Conservation (phyloP, 2,329 filamentous ascomycete genomes). For the Hymenoscyphus albidus region DNA sequence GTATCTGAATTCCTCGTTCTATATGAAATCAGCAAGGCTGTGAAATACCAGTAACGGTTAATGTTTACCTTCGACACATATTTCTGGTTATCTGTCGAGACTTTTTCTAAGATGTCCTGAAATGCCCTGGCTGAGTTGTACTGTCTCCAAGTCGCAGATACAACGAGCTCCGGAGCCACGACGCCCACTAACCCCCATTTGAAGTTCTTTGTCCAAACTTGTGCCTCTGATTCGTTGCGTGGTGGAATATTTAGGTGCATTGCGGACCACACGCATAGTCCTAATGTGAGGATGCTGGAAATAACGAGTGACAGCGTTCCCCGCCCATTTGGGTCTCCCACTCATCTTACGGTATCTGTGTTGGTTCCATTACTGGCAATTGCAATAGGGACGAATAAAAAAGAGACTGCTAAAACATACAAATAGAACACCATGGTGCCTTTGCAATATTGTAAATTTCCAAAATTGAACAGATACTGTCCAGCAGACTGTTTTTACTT, state of each 20-base stretch:
- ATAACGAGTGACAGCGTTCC: slow-evolving; percentile 36
- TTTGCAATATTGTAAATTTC: not conserved
- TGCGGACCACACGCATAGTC: slow-evolving; percentile 38
- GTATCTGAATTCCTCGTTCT: not conserved
- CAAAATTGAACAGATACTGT: not conserved
- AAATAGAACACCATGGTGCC: not conserved
- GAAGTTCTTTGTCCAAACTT: slow-evolving; percentile 23
- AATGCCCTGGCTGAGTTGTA: slow-evolving; percentile 4
- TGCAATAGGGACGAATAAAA: not conserved
- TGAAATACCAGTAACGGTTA: not conserved
- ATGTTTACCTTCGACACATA: not conserved
- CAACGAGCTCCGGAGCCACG: slow-evolving; percentile 35
- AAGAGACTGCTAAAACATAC: not conserved
- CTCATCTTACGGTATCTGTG: not conserved
- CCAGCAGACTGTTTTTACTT: not conserved
- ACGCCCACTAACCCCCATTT: slow-evolving; percentile 35
- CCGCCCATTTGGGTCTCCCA: slow-evolving; percentile 28
- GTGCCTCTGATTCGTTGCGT: slow-evolving; percentile 7
- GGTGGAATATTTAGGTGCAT: slow-evolving; percentile 39
- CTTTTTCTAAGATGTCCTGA: not conserved
- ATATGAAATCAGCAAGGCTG: not conserved
- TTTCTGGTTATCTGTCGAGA: not conserved
- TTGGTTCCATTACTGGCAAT: not conserved
- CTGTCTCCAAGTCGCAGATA: slow-evolving; percentile 29
- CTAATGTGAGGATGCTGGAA: slow-evolving; percentile 36